Conservation (phyloP, 2,329 filamentous ascomycete species). For the Fusarium luffae region DNA sequence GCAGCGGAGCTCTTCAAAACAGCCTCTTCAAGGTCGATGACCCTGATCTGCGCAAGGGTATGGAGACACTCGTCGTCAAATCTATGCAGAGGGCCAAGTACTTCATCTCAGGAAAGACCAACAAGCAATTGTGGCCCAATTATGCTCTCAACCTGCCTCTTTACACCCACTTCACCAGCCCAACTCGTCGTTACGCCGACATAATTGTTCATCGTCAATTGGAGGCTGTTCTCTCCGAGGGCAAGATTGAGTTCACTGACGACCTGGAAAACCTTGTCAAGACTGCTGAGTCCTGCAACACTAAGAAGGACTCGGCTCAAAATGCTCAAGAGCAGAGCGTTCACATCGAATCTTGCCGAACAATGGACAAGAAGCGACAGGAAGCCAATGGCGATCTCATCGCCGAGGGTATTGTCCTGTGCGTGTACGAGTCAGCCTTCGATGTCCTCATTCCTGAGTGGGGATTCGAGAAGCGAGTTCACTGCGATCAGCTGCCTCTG, state of each 20-base stretch:
- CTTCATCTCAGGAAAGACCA: conserved; percentile 83
- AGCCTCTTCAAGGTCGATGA: conserved; percentile 95
- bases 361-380: conserved; percentile 91
- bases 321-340: conserved; percentile 98
- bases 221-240: conserved; percentile 84
- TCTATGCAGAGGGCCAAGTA: conserved; percentile 97
- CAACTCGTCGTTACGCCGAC: conserved; percentile 93
- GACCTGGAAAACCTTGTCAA: conserved; percentile 90
- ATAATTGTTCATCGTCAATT: conserved; percentile 96
- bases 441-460: conserved; percentile 98
- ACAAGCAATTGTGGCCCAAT: conserved; percentile 83
- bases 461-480: conserved; percentile 98
- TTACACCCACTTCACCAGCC: conserved; percentile 98
- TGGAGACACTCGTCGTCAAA: conserved; percentile 96
- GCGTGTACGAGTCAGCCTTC: conserved; percentile 98
- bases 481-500: conserved; percentile 96
- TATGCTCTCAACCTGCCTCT: conserved; percentile 92
- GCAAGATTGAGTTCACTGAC: conserved; percentile 85
- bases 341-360: conserved; percentile 95
- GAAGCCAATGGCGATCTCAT: conserved; percentile 91
- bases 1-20: conserved; percentile 91
- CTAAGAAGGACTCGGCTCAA: conserved; percentile 98
- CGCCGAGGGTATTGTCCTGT: conserved; percentile 94
- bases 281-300: conserved; percentile 95
- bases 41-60: conserved; percentile 89